A percentile compares a stretch with the other conserved stretches of the same genome.
Conservation (phyloP, 495 filamentous ascomycete genomes). For the Podospora pseudopauciseta region DNA sequence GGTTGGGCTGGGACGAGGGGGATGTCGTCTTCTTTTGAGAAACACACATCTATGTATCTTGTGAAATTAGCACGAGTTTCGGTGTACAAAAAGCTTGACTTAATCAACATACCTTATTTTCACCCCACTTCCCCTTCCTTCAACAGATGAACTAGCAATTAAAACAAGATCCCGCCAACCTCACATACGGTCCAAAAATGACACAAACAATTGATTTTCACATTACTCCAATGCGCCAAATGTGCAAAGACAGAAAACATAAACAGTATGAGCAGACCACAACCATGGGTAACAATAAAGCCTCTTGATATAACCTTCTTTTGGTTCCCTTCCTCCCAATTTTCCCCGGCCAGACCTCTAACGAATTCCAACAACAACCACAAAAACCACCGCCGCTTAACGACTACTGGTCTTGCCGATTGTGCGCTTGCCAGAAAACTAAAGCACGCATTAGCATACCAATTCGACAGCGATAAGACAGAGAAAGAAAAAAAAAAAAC, state of each 20-base stretch:
- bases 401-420: constrained; percentile 46
- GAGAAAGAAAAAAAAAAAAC: constrained; percentile 27
- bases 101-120: too few species aligned
- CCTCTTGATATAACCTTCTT: neutral
- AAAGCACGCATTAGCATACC: constrained; percentile 31
- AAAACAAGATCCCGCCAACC: neutral
- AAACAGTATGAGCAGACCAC: neutral
- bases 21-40: constrained; percentile 78
- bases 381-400: neutral
- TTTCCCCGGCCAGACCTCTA: neutral
- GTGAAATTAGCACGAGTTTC: too few species aligned
- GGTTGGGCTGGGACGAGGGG: constrained; percentile 72
- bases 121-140: too few species aligned
- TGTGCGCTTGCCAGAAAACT: constrained; percentile 53
- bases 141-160: too few species aligned
- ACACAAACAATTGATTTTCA: neutral
- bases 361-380: neutral
- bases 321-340: neutral
- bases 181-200: neutral
- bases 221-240: neutral
- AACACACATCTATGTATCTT: too few species aligned
- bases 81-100: too few species aligned
- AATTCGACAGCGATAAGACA: neutral
- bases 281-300: neutral
- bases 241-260: neutral